phyloP scores from a whole-genome alignment of 2,329 filamentous ascomycete genomes.

The Ophiosphaerella herpotricha region DNA sequence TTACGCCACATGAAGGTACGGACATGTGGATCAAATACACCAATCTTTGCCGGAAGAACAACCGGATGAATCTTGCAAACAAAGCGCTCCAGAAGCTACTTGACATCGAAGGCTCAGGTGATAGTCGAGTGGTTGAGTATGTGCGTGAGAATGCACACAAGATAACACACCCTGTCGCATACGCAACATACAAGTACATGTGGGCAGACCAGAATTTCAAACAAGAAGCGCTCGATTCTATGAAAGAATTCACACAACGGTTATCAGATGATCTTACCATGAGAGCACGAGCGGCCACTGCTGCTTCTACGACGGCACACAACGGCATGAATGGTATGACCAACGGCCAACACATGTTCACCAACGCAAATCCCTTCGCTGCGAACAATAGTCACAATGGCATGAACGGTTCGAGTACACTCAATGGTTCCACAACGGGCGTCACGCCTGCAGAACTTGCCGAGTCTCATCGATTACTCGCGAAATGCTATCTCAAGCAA shows the following conservation, averaged over 20 bases:
- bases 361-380: constrained; percentile 43
- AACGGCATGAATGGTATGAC: constrained; percentile 49
- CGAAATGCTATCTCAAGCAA: constrained; percentile 94
- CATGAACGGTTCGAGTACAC: constrained; percentile 44
- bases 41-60: constrained; percentile 95
- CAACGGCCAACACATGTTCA: constrained; percentile 47
- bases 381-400: constrained; percentile 57
- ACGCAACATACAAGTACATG: constrained; percentile 96
- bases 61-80: constrained; percentile 90
- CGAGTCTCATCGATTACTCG: constrained; percentile 72
- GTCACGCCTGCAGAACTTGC: constrained; percentile 47
- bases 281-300: constrained; percentile 39
- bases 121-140: constrained; percentile 39
- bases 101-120: constrained; percentile 42
- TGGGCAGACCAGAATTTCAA: constrained; percentile 70
- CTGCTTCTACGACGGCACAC: constrained; percentile 38
- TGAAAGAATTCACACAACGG: constrained; percentile 65
- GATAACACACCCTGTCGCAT: constrained; percentile 79
- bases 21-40: constrained; percentile 99
- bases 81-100: constrained; percentile 93
- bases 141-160: constrained; percentile 46
- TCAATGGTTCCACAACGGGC: constrained; percentile 40
- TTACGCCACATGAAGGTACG: constrained; percentile 89
- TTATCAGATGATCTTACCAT: constrained; percentile 63
- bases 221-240: constrained; percentile 56